Evolutionary conservation across 192 early-diverging fungal species (phyloP).

Genomic region (Rhizophagus clarus): DNA sequence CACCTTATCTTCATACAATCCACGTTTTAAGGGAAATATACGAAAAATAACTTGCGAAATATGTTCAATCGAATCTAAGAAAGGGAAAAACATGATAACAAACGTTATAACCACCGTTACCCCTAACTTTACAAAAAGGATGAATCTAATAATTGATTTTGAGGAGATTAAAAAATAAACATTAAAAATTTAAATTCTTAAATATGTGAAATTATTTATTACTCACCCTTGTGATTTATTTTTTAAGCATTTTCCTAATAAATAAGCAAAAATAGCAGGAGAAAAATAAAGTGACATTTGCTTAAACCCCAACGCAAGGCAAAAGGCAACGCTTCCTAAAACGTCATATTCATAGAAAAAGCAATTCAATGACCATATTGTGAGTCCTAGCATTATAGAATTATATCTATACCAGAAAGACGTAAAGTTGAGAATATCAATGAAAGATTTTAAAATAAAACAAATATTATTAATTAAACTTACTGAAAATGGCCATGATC

Average conservation of each 20-base stretch:
- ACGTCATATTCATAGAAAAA: conserved; percentile 65
- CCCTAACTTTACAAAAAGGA: conserved; percentile 72
- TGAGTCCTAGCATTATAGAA: conserved; percentile 92
- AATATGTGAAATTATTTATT: background rate
- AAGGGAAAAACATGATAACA: conserved; percentile 67
- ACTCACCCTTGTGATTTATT: conserved; percentile 45
- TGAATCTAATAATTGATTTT: conserved; percentile 36
- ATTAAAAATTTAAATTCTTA: background rate
- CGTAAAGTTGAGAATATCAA: background rate
- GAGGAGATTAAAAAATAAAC: background rate
- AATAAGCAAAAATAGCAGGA: conserved; percentile 85
- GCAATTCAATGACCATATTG: conserved; percentile 72
- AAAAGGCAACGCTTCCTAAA: conserved; percentile 80
- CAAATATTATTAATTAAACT: too few species aligned
- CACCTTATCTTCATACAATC: conserved; percentile 98
- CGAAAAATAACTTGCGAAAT: conserved; percentile 77
- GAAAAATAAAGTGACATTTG: conserved; percentile 98
- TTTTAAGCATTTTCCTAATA: conserved; percentile 76
- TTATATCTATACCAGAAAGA: conserved; percentile 69
- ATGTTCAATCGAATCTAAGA: conserved; percentile 60
- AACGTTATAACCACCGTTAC: conserved; percentile 73
- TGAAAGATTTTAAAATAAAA: background rate
- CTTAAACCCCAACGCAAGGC: conserved; percentile 85
- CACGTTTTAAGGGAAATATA: conserved; percentile 91
- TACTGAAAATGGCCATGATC: conserved; percentile 97